Base-by-base conservation (phyloP, 352 stramenopile genomes). In the Pythium aphanidermatum region DNA sequence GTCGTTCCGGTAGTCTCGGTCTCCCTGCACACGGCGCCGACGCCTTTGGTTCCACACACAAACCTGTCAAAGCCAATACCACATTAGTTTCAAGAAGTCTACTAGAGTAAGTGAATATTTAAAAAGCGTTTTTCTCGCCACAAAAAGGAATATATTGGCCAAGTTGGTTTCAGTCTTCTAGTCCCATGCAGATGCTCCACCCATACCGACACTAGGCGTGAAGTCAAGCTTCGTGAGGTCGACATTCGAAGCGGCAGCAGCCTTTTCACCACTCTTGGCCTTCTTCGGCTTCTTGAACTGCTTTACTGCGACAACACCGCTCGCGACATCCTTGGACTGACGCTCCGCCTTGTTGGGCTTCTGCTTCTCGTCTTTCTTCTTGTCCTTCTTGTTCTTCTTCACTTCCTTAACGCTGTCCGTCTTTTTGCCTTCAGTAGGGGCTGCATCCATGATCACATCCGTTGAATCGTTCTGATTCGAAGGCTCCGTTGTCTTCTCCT, bases 211-310 rank as follows among this genome's bases (percentile, higher is more conserved):
- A 32, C 67, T 66, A 0, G 74, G 68, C 30, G 70, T 73, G 19
- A 88, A 84, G 51, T 82, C 68, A 31, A 84, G 57, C 47, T 75
- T 63, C 14, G 68, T 65, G 13, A 89, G 50, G 39, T 89, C 72
- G 12, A 92, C 57, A 1, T 39, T 32, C 5, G 53, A 9, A 13
- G 16, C 29, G 58, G 28, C 26, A 37, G 0, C 19, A 17, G 31
- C 67, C 20, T 30, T 39, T 16, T 60, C 42, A 5, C 31, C 30
- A 3, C 26, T 55, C 38, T 74, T 81, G 36, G 20, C 27, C 46
- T 74, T 70, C 43, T 73, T 83, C 7, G 58, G 11, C 45, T 86
- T 91, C 47, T 86, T 92, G 41, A 89, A 76, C 40, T 89, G 68
- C 57, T 89, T 88, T 13, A 88, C 65, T 23, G 74, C 71, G 34